Base-by-base conservation (phyloP, 2,329 filamentous ascomycete species). In the Cladosporium sp. region DNA sequence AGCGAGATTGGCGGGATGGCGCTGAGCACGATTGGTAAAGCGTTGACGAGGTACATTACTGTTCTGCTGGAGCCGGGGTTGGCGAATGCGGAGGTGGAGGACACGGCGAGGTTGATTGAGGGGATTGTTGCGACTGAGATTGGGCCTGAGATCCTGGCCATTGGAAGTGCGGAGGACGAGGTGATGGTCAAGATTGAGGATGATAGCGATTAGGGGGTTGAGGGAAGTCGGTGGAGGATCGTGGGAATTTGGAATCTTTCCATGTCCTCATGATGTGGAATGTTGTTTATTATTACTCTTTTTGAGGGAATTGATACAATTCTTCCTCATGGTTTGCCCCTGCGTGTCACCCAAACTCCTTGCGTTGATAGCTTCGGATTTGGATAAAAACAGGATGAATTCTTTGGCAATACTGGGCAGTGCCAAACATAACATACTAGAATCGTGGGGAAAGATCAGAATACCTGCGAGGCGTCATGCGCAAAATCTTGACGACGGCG, bases 1-100 rank as follows among this genome's bases (percentile, higher is more conserved):
- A 46, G 34, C 5, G 5, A 11, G 23, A n/a, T 25, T 16, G 56
- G 56, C 7, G 25, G 25, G 3, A 46, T 43, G 46, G 46, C 32
- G 23, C 4, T 23, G 21, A 62, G 59, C 32, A 54, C 14, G 32
- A 25, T 62, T 8, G 59, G 59, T 4, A 54, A 43, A 23, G 48
- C 59, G 28, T 28, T 62, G 21, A n/a, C n/a, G 18, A 54, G 4
- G 30, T 62, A 62, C 28, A 32, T 54, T 7, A 23, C 21, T 13
- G 59, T 53, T 16, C 18, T 62, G 59, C 21, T 62, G 28, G 59
- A 51, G 43, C 58, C 46, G 3, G 46, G 28, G 6, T 4, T 61
- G n/a, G 26, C 32, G 58, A 11, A 14, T 43, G 58, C 58, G 13
- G 28, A 11, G n/a, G 21, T 34, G 26, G 46, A 61, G 28, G 58